Evolutionary conservation across 2,329 filamentous ascomycete species (phyloP), one percentile per base, ranked within the genome.

Genomic region (Plectosphaerella cucumerina): DNA sequence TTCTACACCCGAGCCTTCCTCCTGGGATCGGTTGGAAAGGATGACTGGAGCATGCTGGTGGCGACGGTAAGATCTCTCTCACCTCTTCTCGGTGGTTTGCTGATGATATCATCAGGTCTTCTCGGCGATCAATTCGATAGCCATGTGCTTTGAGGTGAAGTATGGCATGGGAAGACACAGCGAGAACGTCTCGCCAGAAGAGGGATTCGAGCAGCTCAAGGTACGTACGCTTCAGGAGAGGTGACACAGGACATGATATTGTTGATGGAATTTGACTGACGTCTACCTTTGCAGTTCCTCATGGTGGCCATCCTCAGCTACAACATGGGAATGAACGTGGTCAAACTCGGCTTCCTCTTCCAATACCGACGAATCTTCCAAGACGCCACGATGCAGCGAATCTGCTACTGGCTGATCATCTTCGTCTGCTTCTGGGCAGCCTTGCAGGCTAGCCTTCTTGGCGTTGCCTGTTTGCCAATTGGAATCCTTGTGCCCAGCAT

Each of bases 311-410:
- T 66, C 22, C 53, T 66, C 18, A 50, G 56, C 39, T 67, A 67
- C 54, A 67, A 65, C 41, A 33, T 64, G 47, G 61, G 56, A 31
- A 62, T 64, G 56, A 64, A 66, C 48, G 55, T 66, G 15, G 60
- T 63, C 48, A 67, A 67, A 42, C 55, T 65, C 1, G 62, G 60
- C 6, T 64, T 67, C 48, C 53, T 66, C n/a, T 55, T 65, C 45
- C 65, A 66, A 48, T 67, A 65, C 50, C 60, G 62, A 45, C 62
- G 64, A 31, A 63, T 67, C 44, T 67, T 67, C 46, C 54, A 59
- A 15, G 53, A 55, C 12, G 39, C 39, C 3, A 23, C 31, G 1
- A 50, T 63, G 6, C 59, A 60, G n/a, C 53, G 49, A 44, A 48
- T 63, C 34, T 66, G 64, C 53, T 54, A 60, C n/a, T 60, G 59